These are phyloP conservation scores for Magnolia officinalis DNA, from an alignment of 164 flowering plant species.

Conservation along the genomic window DNA sequence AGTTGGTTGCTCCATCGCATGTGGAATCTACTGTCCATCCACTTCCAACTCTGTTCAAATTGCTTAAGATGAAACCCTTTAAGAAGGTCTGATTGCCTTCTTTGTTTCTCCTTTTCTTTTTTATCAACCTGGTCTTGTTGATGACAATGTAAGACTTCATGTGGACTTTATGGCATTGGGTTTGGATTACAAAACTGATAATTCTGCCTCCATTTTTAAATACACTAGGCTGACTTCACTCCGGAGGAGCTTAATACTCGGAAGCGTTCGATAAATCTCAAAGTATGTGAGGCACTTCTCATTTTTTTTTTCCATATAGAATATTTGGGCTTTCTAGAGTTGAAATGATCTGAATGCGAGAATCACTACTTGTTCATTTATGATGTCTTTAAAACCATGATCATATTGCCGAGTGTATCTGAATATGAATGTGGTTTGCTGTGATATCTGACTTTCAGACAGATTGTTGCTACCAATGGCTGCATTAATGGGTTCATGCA, in stretches of 20 bases:
- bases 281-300: conserved; percentile 30
- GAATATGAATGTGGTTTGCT: too few species aligned
- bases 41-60: conserved; percentile 43
- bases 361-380: too few species aligned
- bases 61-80: conserved; percentile 51
- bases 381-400: too few species aligned
- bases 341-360: too few species aligned
- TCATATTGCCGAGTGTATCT: too few species aligned
- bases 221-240: conserved; percentile 67
- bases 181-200: not conserved
- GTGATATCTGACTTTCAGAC: too few species aligned
- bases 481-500: too few species aligned
- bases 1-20: conserved; percentile 28
- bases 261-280: conserved; percentile 43
- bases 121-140: not conserved
- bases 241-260: conserved; percentile 58
- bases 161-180: not conserved
- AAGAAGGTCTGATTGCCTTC: conserved; percentile 37
- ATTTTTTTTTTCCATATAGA: not conserved
- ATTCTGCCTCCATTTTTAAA: conserved; percentile 5
- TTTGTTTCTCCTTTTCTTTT: not conserved
- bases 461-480: too few species aligned
- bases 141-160: not conserved
- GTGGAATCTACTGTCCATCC: conserved; percentile 49
- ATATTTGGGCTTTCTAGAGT: too few species aligned